These are phyloP conservation scores for Corynespora cassiicola DNA, from an alignment of 2,329 filamentous ascomycete species.

Conservation along the genomic window DNA sequence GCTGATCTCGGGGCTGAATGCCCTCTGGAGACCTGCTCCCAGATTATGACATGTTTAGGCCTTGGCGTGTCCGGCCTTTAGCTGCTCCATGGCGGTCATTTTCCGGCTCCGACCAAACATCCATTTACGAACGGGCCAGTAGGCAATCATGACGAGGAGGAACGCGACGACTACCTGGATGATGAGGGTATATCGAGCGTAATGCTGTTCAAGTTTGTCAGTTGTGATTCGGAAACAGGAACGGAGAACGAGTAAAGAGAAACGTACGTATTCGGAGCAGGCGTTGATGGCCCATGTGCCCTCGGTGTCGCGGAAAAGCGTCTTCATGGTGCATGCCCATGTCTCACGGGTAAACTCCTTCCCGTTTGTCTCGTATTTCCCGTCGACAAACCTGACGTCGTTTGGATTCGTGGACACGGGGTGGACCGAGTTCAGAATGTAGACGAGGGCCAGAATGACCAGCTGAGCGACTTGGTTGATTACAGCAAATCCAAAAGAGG, in stretches of 20 bases:
- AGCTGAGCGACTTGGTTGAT: conserved; percentile 9
- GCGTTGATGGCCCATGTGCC: conserved; percentile 12
- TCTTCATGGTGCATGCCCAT: conserved; percentile 12
- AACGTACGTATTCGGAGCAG: conserved; percentile 16
- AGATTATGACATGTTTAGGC: no score
- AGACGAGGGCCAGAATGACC: conserved; percentile 8
- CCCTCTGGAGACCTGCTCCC: no score
- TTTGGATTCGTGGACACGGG: not conserved
- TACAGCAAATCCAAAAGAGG: conserved; percentile 5
- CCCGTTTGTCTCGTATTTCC: conserved; percentile 9
- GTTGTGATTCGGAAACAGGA: not conserved
- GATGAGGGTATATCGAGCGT: conserved; percentile 9
- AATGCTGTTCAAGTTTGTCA: conserved; percentile 11
- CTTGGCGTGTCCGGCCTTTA: no score
- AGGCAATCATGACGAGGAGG: conserved; percentile 8
- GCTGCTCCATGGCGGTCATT: no score
- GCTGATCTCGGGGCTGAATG: no score
- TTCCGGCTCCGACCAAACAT: conserved; percentile 5
- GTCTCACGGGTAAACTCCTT: conserved; percentile 12
- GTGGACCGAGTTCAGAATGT: conserved; percentile 7
- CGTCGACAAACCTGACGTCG: conserved; percentile 11
- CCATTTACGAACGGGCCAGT: conserved; percentile 10
- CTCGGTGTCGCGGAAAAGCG: conserved; percentile 7
- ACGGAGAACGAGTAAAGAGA: not conserved
- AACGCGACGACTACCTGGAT: not conserved